Evolutionary conservation across 129 eudicot species (phyloP), one percentile per base, ranked within the genome.

Genomic region (Flaveria brownii): DNA sequence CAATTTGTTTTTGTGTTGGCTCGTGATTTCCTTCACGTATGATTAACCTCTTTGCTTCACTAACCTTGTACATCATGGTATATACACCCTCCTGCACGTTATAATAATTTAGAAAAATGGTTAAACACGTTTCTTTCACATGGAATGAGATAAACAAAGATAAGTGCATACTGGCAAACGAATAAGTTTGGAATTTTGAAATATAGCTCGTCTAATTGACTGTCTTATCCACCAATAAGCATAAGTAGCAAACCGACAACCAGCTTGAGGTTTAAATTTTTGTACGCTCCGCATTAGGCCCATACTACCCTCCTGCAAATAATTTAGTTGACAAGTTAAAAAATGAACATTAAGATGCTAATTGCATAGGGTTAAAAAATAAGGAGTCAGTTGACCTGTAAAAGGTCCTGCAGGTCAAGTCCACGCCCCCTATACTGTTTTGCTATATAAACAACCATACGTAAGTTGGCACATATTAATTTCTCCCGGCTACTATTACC

Each of bases 191-290:
- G 97, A 91, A 74, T 95, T 86, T 64, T 81, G 92, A 84, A 86
- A 87, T 59, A 95, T 85, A 39, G 97, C 96, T 80, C 85, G 86
- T 81, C 90, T 83, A 68, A 91, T 81, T 10, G 94, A 54, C 68
- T 91, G 97, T 76, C 92, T 85, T 83, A 95, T 89, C 99, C 99
- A 95, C 96, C 96, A 95, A 82, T 89, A 95, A 15, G 99, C 96
- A 78, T 91, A 95, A 51, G 92, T 83, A 54, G 92, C 86, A 74
- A 95, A 95, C n/a, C 97, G 87, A 78, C 96, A 91, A 63, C 94
- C 97, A 47, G 87, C 86, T 75, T 82, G 94, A 17, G 96, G 94
- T 68, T 95, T 91, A 82, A 86, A 95, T 67, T 91, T 95, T 79
- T 86, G 83, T 15, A 95, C 91, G 76, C 96, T 89, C 80, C 77